Evolutionary conservation across 169 alveolate species (phyloP), one percentile per base, ranked within the genome.

Genomic region (Cryptosporidium canis): DNA sequence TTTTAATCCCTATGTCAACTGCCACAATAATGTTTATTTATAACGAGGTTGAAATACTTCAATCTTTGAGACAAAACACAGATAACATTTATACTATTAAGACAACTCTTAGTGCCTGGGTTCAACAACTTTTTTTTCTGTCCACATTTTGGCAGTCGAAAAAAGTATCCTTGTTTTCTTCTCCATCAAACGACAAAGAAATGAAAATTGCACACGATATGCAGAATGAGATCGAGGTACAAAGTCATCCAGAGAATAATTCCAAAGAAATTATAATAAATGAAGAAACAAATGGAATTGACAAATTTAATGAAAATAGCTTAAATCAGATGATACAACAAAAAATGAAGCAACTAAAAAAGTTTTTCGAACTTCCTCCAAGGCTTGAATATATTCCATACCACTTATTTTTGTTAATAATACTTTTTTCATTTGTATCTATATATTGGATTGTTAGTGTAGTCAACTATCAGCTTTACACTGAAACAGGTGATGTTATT

Each of bases 131-230:
- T 11, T 77, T 77, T 77, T 77, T 77, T 58, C 87, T 77, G 24
- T 77, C 87, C 33, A 77, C 87, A 39, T 77, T 77, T 33, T 77
- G 87, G 87, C 77, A 56, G 24, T 53, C 87, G 5, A 77, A 58
- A 6, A 61, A 77, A 58, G 5, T 48, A 37, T 29, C 44, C 18
- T 61, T 39, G 18, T 77, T 61, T 51, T 70, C 84, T 1, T 33
- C 37, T 37, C 58, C 21, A 18, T 29, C 47, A 2, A 53, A 29
- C n/a, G 64, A 48, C 1, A 51, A 27, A 35, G 18, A 4, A 18
- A 48, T 24, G 1, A 70, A 70, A 55, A 55, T 12, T 16, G 7
- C 56, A 5, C 84, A 31, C 0, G 84, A 70, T 24, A 35, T 56
- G 35, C 84, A 70, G 21, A 51, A 70, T 55, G 66, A 70, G 35